phyloP scores from a whole-genome alignment of 2,329 filamentous ascomycete genomes.

The Trichophyton verrucosum region DNA sequence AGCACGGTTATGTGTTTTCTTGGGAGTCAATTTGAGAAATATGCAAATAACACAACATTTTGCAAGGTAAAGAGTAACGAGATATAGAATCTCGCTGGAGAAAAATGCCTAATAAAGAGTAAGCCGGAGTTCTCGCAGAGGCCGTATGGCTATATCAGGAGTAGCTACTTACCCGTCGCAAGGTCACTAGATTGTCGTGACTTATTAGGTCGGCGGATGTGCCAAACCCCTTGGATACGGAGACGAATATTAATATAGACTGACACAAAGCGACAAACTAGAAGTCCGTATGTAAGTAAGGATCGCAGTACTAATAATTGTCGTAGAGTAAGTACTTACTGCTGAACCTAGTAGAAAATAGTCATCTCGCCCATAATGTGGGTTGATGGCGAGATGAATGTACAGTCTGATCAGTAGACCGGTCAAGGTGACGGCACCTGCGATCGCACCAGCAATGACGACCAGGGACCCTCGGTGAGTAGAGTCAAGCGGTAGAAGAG shows the following conservation, averaged over 20 bases:
- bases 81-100: slow-evolving; percentile 32
- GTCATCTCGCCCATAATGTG: slow-evolving; percentile 26
- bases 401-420: slow-evolving; percentile 27
- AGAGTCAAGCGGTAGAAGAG: slow-evolving; percentile 29
- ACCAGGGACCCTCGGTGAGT: slow-evolving; percentile 30
- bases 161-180: slow-evolving; percentile 19
- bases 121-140: neutral
- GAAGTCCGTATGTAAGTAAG: neutral
- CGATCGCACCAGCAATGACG: slow-evolving; percentile 28
- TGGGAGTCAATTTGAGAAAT: slow-evolving; percentile 35
- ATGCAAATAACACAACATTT: slow-evolving; percentile 33
- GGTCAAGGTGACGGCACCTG: slow-evolving; percentile 25
- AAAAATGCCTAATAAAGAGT: slow-evolving; percentile 20
- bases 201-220: slow-evolving; percentile 22
- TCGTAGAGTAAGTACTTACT: slow-evolving; percentile 13
- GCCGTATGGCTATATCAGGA: neutral
- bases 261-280: slow-evolving; percentile 24
- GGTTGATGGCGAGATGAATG: slow-evolving; percentile 23
- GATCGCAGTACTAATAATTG: neutral
- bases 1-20: slow-evolving; percentile 28
- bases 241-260: slow-evolving; percentile 21
- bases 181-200: slow-evolving; percentile 14
- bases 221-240: slow-evolving; percentile 24
- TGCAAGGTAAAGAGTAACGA: slow-evolving; percentile 32
- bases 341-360: slow-evolving; percentile 22